These are phyloP conservation scores for Lathyrus oleraceus DNA, from an alignment of 306 rosid genomes.

Conservation along the genomic window DNA sequence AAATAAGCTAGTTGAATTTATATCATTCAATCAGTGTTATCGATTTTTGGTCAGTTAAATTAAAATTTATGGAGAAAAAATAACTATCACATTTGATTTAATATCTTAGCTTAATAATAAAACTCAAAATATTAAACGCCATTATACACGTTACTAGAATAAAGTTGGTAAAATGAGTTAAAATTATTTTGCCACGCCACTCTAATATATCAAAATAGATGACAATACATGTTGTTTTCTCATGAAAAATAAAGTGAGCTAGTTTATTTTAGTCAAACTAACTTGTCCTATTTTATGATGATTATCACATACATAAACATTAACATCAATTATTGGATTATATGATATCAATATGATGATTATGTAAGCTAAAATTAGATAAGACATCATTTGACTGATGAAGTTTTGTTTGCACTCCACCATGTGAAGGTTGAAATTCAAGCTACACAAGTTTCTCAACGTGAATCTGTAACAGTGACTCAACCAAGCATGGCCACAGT, in stretches of 20 bases:
- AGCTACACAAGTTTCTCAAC: conserved; percentile 9
- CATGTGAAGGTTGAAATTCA: conserved; percentile 21
- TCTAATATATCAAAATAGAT: not conserved
- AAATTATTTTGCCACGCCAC: not conserved
- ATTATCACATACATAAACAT: not conserved
- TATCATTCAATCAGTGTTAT: no score
- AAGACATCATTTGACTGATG: not conserved
- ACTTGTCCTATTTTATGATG: not conserved
- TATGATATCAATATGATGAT: not conserved
- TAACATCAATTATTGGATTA: not conserved
- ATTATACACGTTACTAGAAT: not conserved
- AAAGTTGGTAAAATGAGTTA: not conserved
- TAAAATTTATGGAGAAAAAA: no score
- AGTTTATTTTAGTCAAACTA: not conserved
- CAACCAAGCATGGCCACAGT: conserved; percentile 34
- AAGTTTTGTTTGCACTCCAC: conserved; percentile 13
- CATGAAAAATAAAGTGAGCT: not conserved
- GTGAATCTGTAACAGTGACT: not conserved
- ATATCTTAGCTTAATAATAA: no score
- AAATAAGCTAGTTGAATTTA: no score
- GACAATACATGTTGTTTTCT: not conserved
- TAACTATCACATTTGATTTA: no score
- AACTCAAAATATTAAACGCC: not conserved
- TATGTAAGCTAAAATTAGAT: not conserved
- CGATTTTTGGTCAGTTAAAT: no score